Base-by-base conservation (phyloP, 352 stramenopile genomes). In the Pythium volutum region DNA sequence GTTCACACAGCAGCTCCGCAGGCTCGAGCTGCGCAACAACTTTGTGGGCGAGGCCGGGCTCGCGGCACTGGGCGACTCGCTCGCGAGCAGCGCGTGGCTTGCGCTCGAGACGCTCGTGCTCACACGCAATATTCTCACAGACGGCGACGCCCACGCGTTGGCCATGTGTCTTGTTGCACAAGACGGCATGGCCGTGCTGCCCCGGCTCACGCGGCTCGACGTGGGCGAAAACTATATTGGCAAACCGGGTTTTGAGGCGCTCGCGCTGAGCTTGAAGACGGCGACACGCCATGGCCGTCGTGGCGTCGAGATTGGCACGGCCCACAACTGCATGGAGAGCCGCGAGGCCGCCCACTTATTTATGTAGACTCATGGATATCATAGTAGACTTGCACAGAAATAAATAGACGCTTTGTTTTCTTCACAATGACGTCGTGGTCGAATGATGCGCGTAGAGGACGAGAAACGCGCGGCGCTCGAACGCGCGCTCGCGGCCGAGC, bases 161-260 rank as follows among this genome's bases (percentile, higher is more conserved):
- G 79, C 77, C 36, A 20, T 43, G 14, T 43, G 36, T 43, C 36
- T 43, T 16, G 36, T 43, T 16, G 36, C 36, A 15, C 14, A 22
- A 18, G 65, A 68, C 59, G 56, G 74, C 23, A 46, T 83, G 23
- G 67, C 77, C 26, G 56, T 48, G 50, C 62, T 81, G 1, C 66
- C 68, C 2, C 26, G 47, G 9, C 61, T 88, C 2, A 51, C 66
- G 11, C 57, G 36, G 0, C 39, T 88, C 5, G 64, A 74, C 31
- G 62, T 91, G 18, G 62, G 79, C 26, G 81, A 87, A 31, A 91
- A 91, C 49, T 91, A 81, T 38, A 88, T 90, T 53, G 80, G 77
- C 6, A 76, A 73, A 26, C 69, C 78, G n/a, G 79, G 79, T 15
- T 87, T 88, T 48, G 67, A 81, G 34, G 77, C 75, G 18, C 75